A percentile compares a stretch with the other conserved stretches of the same genome.
Conservation (phyloP, 495 filamentous ascomycete species). For the Margaritispora aquatica region DNA sequence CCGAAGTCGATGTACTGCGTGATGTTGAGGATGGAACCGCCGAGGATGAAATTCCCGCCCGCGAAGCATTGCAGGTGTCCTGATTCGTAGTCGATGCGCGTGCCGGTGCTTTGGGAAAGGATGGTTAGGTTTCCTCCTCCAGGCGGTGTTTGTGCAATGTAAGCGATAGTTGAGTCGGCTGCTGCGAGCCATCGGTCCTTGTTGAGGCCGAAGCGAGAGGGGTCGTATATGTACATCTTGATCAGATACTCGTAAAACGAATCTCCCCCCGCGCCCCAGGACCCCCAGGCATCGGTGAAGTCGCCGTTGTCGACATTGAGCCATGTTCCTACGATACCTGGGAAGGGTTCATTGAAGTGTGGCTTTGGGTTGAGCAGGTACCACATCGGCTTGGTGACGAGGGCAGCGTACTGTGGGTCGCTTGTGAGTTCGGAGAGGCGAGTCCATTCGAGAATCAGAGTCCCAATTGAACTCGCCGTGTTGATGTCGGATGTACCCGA, state of each 20-base stretch:
- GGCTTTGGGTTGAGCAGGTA: constrained; percentile 65
- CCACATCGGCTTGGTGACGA: constrained; percentile 59
- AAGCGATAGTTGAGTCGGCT: constrained; percentile 27
- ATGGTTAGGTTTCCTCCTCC: constrained; percentile 6
- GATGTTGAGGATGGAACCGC: constrained; percentile 25
- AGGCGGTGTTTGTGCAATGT: constrained; percentile 24
- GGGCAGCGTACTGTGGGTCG: constrained; percentile 51
- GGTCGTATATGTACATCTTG: constrained; percentile 30
- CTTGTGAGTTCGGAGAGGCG: constrained; percentile 69
- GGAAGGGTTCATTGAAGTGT: constrained; percentile 28
- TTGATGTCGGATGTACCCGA: neutral
- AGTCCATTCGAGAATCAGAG: constrained; percentile 76
- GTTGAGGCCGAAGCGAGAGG: constrained; percentile 21
- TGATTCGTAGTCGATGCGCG: neutral
- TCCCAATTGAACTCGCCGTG: constrained; percentile 34
- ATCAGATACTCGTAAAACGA: constrained; percentile 32
- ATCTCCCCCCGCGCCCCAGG: neutral
- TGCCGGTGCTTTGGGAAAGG: neutral
- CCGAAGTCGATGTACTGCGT: constrained; percentile 25
- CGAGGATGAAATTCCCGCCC: constrained; percentile 31
- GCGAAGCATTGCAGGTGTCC: constrained; percentile 20
- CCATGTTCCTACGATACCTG: constrained; percentile 1
- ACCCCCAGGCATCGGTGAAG: neutral
- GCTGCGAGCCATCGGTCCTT: constrained; percentile 33
- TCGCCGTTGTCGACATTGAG: neutral